These are phyloP conservation scores for Fraxinus angustifolia DNA, from an alignment of 305 asterid species.

Conservation along the genomic window DNA sequence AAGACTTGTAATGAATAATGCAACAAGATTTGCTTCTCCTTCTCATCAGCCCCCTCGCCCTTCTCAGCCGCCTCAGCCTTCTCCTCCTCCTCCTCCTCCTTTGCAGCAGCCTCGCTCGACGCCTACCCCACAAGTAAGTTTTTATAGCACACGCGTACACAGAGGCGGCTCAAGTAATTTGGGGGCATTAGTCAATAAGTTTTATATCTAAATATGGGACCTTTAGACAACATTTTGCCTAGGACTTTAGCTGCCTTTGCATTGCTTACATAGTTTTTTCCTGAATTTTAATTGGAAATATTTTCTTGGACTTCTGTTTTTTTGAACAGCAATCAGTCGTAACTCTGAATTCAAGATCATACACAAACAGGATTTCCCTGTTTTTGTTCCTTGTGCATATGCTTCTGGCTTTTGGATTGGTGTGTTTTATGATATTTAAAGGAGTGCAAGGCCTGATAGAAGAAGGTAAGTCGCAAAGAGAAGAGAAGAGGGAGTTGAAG, in stretches of 20 bases:
- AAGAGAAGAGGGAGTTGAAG: slow-evolving; percentile 50
- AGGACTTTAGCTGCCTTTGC: not conserved
- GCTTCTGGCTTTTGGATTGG: slow-evolving; percentile 53
- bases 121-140: slow-evolving; percentile 49
- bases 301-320: slow-evolving; percentile 5
- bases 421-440: slow-evolving; percentile 64
- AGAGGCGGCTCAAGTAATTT: not conserved
- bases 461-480: slow-evolving; percentile 44
- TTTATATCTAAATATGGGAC: not conserved
- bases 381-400: slow-evolving; percentile 62
- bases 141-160: not conserved
- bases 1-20: slow-evolving; percentile 59
- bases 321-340: slow-evolving; percentile 40
- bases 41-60: slow-evolving; percentile 25
- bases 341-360: slow-evolving; percentile 67
- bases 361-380: slow-evolving; percentile 79
- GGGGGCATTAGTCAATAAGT: not conserved
- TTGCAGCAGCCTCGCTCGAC: slow-evolving; percentile 29
- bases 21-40: slow-evolving; percentile 71
- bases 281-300: not conserved
- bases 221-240: not conserved
- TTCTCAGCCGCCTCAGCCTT: not conserved
- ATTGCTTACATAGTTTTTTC: not conserved
- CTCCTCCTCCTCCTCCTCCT: slow-evolving; percentile 26
- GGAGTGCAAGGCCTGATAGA: slow-evolving; percentile 60